Evolutionary conservation across 2,329 filamentous ascomycete genomes (phyloP), one percentile per base, ranked within the genome.

Genomic region (Fusarium udum): DNA sequence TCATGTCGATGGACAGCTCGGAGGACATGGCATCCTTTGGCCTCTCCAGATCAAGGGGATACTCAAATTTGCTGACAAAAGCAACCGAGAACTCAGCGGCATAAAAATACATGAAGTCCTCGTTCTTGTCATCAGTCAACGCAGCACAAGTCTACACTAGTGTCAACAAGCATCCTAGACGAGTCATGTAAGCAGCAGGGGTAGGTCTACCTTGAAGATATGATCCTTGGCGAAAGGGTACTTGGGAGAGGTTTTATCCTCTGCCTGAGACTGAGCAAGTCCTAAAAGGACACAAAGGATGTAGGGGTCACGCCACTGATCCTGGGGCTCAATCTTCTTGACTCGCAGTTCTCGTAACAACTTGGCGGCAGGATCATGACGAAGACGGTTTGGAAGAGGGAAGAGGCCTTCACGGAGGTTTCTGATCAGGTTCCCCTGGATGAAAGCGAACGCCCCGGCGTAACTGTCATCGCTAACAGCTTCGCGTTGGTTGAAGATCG

Each of bases 51-150:
- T 42, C n/a, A 12, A 64, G 46, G 18, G 76, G 76, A 31, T 66
- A 77, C 45, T 75, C 72, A 22, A 78, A 77, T n/a, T 77, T 77
- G 36, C 61, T 62, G 4, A 78, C 61, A 24, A 76, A 78, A 7
- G 64, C 40, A 20, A 65, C 24, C 1, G 72, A 69, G 24, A 78
- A 67, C 20, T 26, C 32, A 22, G 75, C 75, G 4, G 52, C 39
- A 43, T 78, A 78, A 10, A 78, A 75, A n/a, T 58, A 64, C 75
- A 76, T 70, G 40, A 53, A 64, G 2, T 78, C 72, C 2, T 60
- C 32, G 48, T 75, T 72, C 5, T 49, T 49, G 12, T 78, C 73
- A 16, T 78, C 72, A 12, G 72, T 65, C 13, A 73, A 64, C 9
- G 69, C 46, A 2, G 69, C 73, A 32, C 69, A 77, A 4, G 66